Conservation (phyloP, 2,329 filamentous ascomycete genomes). For the Biscogniauxia marginata region DNA sequence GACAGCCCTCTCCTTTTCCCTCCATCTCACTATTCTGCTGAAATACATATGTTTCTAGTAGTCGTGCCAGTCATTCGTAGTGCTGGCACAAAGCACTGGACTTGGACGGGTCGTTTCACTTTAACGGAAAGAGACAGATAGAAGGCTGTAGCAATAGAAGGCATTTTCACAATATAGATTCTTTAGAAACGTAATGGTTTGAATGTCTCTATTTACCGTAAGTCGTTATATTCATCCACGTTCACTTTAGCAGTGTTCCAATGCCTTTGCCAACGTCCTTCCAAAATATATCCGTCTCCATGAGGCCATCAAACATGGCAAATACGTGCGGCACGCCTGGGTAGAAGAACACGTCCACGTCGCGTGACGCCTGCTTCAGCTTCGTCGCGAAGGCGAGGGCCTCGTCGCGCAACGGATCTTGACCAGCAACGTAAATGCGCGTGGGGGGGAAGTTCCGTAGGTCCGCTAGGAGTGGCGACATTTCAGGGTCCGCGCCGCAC, state of each 20-base stretch:
- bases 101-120: too few species aligned
- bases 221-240: not conserved
- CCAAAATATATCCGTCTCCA: not conserved
- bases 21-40: too few species aligned
- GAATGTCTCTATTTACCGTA: not conserved
- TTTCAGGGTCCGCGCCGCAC: not conserved
- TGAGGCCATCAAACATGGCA: not conserved
- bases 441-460: not conserved
- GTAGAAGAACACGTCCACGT: not conserved
- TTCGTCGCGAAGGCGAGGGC: not conserved
- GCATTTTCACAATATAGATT: not conserved
- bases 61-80: too few species aligned
- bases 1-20: too few species aligned
- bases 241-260: not conserved
- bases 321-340: not conserved
- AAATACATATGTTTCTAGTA: too few species aligned
- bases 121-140: too few species aligned
- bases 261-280: not conserved
- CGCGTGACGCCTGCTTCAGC: not conserved
- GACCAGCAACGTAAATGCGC: not conserved
- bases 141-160: not conserved
- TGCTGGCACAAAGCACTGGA: too few species aligned
- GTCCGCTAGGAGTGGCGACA: not conserved
- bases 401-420: not conserved
- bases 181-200: not conserved